Conservation (phyloP, 495 filamentous ascomycete species). For the Echria macrotheca region DNA sequence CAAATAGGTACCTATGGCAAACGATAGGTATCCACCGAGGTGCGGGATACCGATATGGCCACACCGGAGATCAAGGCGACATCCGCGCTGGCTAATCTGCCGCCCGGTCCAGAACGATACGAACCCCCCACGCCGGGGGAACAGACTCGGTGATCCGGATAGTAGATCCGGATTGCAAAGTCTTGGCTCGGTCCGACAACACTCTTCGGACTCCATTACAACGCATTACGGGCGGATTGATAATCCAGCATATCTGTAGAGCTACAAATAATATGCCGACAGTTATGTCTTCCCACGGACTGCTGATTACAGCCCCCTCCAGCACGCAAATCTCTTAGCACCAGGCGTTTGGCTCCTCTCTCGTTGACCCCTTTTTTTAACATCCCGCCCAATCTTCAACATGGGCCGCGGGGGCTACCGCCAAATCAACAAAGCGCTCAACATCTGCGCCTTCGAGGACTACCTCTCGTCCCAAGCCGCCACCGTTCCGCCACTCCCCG, state of each 20-base stretch:
- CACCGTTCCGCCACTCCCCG: slow-evolving; percentile 29
- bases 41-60: not conserved
- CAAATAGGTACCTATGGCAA: not conserved
- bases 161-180: not conserved
- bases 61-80: not conserved
- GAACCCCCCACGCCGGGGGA: not conserved
- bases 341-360: not conserved
- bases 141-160: not conserved
- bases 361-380: not conserved
- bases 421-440: slow-evolving; percentile 44
- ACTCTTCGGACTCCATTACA: not conserved
- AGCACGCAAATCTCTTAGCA: not conserved
- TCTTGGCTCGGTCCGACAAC: not conserved
- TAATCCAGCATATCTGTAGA: too few species aligned
- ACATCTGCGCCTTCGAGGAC: slow-evolving; percentile 41
- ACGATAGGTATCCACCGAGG: not conserved
- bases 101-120: not conserved
- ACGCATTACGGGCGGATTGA: not conserved
- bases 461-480: slow-evolving; percentile 34
- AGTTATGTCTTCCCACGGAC: not conserved
- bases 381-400: not conserved
- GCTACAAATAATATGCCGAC: not conserved
- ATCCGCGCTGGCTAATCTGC: not conserved
- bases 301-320: too few species aligned
- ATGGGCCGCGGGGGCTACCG: slow-evolving; percentile 25